A percentile compares a stretch with the other conserved stretches of the same genome.
These are phyloP conservation scores for Sistotremastrum niveocremeum DNA, from an alignment of 768 basidiomycete genomes.

Conservation along the genomic window DNA sequence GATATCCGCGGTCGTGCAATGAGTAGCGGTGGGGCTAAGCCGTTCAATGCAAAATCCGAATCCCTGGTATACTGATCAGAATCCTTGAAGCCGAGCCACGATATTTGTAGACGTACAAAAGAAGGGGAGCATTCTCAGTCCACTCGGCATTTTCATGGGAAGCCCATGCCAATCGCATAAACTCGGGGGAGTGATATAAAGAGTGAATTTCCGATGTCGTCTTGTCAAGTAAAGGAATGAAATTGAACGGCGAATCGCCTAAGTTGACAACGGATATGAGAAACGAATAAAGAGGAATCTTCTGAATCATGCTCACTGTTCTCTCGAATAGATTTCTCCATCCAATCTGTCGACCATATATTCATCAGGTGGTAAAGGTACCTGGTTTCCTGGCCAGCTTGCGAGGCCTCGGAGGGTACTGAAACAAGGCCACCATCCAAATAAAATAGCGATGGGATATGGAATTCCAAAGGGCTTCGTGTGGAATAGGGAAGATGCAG, in stretches of 20 bases:
- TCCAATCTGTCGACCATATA: constrained; percentile 83
- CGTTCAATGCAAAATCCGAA: constrained; percentile 32
- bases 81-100: constrained; percentile 11
- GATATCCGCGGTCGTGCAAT: constrained; percentile 21
- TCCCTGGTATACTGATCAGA: constrained; percentile 30
- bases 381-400: constrained; percentile 35
- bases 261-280: constrained; percentile 6
- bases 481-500: constrained; percentile 76
- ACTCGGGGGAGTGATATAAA: constrained; percentile 45
- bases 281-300: background rate
- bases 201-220: constrained; percentile 52
- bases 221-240: constrained; percentile 55
- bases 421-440: constrained; percentile 61
- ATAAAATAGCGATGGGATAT: constrained; percentile 64
- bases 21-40: constrained; percentile 19
- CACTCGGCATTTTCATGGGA: constrained; percentile 29
- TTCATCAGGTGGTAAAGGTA: constrained; percentile 60
- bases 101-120: no score
- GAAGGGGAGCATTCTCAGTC: constrained; percentile 28
- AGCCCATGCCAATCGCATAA: constrained; percentile 40
- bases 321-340: constrained; percentile 55
- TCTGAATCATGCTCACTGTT: constrained; percentile 31
- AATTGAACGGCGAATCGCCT: constrained; percentile 56
- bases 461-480: constrained; percentile 71
- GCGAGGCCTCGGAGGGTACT: constrained; percentile 44